phyloP scores from a whole-genome alignment of 164 flowering plant species.

The Akebia trifoliata region DNA sequence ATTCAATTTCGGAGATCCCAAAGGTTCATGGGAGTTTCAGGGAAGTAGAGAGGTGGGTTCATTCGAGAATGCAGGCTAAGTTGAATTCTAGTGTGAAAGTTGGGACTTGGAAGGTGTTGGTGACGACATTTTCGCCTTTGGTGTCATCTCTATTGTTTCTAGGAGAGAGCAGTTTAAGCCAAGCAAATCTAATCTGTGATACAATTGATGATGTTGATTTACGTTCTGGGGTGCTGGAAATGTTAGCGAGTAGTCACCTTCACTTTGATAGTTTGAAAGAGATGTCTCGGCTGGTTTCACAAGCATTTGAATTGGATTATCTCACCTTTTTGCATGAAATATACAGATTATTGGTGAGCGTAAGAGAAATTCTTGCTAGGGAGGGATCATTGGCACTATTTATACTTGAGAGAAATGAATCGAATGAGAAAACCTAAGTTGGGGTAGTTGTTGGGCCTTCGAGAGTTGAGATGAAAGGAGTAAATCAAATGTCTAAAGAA shows the following conservation, averaged over 20 bases:
- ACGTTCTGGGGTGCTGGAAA: conserved; percentile 21
- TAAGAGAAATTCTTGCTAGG: conserved; percentile 56
- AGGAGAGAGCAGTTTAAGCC: conserved; percentile 45
- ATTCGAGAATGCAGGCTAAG: conserved; percentile 40
- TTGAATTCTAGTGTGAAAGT: conserved; percentile 40
- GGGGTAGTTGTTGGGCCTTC: conserved; percentile 8
- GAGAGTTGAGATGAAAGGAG: conserved; percentile 24
- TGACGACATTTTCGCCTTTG: conserved; percentile 28
- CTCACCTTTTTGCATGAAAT: conserved; percentile 33
- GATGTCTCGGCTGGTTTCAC: conserved; percentile 14
- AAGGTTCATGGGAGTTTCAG: conserved; percentile 59
- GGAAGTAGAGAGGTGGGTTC: conserved; percentile 42
- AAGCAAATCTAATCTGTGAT: conserved; percentile 33
- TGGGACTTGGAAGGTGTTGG: conserved; percentile 31
- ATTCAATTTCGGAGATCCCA: conserved; percentile 35
- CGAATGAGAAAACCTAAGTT: conserved; percentile 23
- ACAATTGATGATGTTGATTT: conserved; percentile 23
- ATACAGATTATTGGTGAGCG: conserved; percentile 31
- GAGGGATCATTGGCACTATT: conserved; percentile 58
- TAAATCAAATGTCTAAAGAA: conserved; percentile 31
- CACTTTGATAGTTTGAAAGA: conserved; percentile 27
- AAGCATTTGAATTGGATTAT: conserved; percentile 31
- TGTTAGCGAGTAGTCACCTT: conserved; percentile 30
- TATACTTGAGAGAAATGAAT: conserved; percentile 41
- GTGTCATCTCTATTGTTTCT: conserved; percentile 28